Base-by-base conservation (phyloP, 148 eudicot genomes). In the Euryodendron excelsum region DNA sequence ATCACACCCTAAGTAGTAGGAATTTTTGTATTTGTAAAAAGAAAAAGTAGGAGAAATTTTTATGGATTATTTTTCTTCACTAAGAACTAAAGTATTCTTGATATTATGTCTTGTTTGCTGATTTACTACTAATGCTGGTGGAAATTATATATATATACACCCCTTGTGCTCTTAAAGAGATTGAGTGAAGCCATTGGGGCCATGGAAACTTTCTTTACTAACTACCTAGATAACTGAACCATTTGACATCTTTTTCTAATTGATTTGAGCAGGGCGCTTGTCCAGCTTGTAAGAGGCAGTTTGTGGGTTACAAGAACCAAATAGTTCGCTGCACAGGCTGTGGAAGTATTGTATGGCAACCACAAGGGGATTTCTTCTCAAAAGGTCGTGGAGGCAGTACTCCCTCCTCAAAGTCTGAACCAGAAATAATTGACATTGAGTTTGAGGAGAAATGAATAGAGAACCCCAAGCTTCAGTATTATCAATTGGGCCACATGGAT, bases 311-410 rank as follows among this genome's bases (percentile, higher is more conserved):
- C 80, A 94, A 90, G 84, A 90, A 63, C 83, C 92, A 86, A 82
- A 83, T 83, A n/a, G 84, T 94, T 67, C 91, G 94, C 34, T 94
- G 98, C 80, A 47, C 84, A 37, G 90, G 89, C 53, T 94, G 98
- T 77, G 90, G 98, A 71, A 94, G 90, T 84, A 84, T 85, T 15
- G 97, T 94, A 50, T 94, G 98, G 98, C 98, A 94, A 78, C 97
- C 95, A 33, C 82, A 94, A 72, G 89, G 87, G 15, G 93, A 89
- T 52, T 79, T 83, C 77, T 94, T 85, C 81, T 85, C 95, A 1
- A 74, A 76, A 82, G 93, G 95, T 31, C 81, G 84, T 59, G 82
- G 78, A 61, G 82, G 84, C 30, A 20, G 75, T 15, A 0, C 50
- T 5, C 34, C 77, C 28, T 89, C 98, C 0, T 67, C 71, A 10